Evolutionary conservation across 345 rosid genomes (phyloP), one percentile per base, ranked within the genome.

Genomic region (Rhizophora mangle): DNA sequence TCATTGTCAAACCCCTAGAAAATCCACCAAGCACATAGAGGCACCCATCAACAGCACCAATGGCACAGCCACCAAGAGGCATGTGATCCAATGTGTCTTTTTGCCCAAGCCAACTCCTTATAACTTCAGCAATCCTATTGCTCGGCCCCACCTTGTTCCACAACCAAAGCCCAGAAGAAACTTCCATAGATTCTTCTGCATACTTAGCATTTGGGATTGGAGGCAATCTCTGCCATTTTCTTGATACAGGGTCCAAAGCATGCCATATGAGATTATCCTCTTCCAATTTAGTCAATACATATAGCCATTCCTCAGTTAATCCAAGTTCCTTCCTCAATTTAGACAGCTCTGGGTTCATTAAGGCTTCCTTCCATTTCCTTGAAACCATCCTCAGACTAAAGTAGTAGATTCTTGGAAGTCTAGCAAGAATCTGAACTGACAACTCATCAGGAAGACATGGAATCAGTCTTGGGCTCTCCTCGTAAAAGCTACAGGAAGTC

Each of bases 11-110:
- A 52, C 86, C 81, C 83, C 77, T 77, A 6, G 88, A 89, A 74
- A 91, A 86, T 24, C 97, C 96, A 13, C 97, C 98, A 0, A 94
- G 70, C 7, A 91, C 95, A 73, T 89, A 94, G 63, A 94, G 96
- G 57, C 84, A 85, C 6, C 97, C 96, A 69, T 84, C 88, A 62
- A 88, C 85, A 0, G 89, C 85, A 7, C 86, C 95, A 68, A 94
- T 84, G 20, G 97, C 82, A 31, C 91, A 89, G 0, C 98, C 98
- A 71, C 96, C 85, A 64, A 85, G 89, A 2, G 88, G 85, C 86
- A 82, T 79, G 39, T 73, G 85, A 61, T 84, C 87, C 56, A 79
- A 58, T 11, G 71, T 47, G 7, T 78, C 89, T 54, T 76, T 93
- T 78, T 78, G 81, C 47, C 94, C 88, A 11, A 93, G 84, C 84